Base-by-base conservation (phyloP, 2,329 filamentous ascomycete species). In the Ascocoryne sarcoides region DNA sequence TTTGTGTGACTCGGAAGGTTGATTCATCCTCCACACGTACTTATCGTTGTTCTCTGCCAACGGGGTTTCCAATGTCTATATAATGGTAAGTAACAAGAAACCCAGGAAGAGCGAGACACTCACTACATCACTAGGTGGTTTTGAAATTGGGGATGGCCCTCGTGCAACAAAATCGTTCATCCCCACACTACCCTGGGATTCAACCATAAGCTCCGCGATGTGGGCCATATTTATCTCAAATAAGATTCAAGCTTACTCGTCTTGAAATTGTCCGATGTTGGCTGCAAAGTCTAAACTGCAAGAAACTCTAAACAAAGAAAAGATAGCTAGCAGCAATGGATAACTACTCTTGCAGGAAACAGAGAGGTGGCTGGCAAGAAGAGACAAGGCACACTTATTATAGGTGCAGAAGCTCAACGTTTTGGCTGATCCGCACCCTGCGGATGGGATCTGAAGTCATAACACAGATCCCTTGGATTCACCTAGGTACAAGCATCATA, bases 21-120 rank as follows among this genome's bases (percentile, higher is more conserved):
- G 71, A 47, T 73, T 68, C 71, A 79, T 76, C 56, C 73, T 76
- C 73, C 72, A 76, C 35, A 67, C 57, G 52, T 67, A 71, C 60
- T 71, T 76, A 66, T 33, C 18, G 4, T 18, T 53, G 21, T 58
- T 54, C 15, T 54, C 47, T 32, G 32, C 37, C 7, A 29, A 33
- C 32, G 48, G 28, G 18, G 18, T 28, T 36, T 51, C 48, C 15
- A 18, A 16, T 42, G 40, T 32, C 51, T 55, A 52, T 47, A 50
- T 50, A 43, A 26, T 39, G 44, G 28, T 26, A 26, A 26, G 23
- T 26, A 12, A 26, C 7, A 12, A 12, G 23, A 12, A 26, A 26
- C 12, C 23, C 23, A 7, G 12, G 23, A 26, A 7, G 7, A 7
- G 7, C 23, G 23, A 30, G 31, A 16, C 21, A 51, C 52, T 33